Evolutionary conservation across 371 early-diverging fungal genomes (phyloP).

Genomic region (Mortierella sp.): DNA sequence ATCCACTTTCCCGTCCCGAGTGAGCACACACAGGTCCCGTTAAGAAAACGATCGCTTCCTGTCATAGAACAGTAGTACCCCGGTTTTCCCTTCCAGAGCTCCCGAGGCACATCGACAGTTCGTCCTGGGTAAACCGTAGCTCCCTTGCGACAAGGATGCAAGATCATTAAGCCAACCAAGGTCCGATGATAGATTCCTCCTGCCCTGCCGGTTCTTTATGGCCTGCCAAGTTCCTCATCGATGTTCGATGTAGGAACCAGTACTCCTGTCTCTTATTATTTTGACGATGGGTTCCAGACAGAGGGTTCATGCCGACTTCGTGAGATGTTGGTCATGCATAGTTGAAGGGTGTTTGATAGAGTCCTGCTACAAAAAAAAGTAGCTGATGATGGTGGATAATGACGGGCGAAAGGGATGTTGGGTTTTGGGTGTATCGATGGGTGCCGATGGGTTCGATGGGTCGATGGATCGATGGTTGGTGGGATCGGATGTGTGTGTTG

Average conservation of each 20-base stretch:
- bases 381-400: not conserved
- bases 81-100: not conserved
- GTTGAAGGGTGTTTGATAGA: not conserved
- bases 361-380: not conserved
- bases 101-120: not conserved
- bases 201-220: not conserved
- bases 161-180: not conserved
- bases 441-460: slow-evolving; percentile 12
- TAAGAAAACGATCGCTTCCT: not conserved
- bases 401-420: not conserved
- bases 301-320: not conserved
- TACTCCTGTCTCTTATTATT: not conserved
- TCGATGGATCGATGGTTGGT: slow-evolving; percentile 23
- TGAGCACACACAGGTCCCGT: not conserved
- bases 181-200: slow-evolving; percentile 10
- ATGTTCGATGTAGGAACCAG: not conserved
- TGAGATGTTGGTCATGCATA: not conserved
- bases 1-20: not conserved
- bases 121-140: not conserved
- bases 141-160: not conserved
- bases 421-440: not conserved
- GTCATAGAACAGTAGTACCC: not conserved
- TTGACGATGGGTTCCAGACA: not conserved
- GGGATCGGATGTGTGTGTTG: slow-evolving; percentile 1
- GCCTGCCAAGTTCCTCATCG: not conserved